Base-by-base conservation (phyloP, 179 eudicot species). In the Corrigiola litoralis region DNA sequence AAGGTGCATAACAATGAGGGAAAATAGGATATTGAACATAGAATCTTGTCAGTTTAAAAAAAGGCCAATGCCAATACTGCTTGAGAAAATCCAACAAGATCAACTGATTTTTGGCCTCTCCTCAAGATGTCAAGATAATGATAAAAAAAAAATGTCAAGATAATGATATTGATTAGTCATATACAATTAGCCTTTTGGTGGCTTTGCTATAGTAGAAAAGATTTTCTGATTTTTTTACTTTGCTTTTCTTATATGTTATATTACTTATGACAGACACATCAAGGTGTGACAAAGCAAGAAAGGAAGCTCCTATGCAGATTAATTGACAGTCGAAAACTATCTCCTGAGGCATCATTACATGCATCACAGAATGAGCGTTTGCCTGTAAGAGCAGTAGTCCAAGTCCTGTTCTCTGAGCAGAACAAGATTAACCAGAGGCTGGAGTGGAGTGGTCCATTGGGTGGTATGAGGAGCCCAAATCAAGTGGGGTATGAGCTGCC, bases 341-440 rank as follows among this genome's bases (percentile, higher is more conserved):
- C 98, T 0, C 73, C 84, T 5, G 98, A 92, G 64, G 98, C 97
- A 58, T 67, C 88, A 9, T 72, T 80, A 7, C 98, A 90, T 45
- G 98, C 95, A 2, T 83, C 90, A 34, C 90, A 87, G 58, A 92
- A 92, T 53, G 90, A 92, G 20, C 69, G 92, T 10, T 66, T 92
- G 20, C 98, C 98, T 0, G 85, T 92, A 4, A 67, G 98, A 61
- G 81, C 87, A 5, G 87, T 90, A 27, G 77, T 90, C 61, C 92
- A 85, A 66, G 87, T 92, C 23, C 85, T 92, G 42, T 77, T 87
- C 72, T 82, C 94, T 0, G 97, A 87, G 69, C 92, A 90, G 52
- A 67, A 71, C 61, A 90, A 81, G 73, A 76, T 84, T 63, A 78
- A 68, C 67, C 80, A 75, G 7, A 90, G 79, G 4, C 33, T 84